Conservation (phyloP, 768 basidiomycete species). For the Boletus eberwhitei region DNA sequence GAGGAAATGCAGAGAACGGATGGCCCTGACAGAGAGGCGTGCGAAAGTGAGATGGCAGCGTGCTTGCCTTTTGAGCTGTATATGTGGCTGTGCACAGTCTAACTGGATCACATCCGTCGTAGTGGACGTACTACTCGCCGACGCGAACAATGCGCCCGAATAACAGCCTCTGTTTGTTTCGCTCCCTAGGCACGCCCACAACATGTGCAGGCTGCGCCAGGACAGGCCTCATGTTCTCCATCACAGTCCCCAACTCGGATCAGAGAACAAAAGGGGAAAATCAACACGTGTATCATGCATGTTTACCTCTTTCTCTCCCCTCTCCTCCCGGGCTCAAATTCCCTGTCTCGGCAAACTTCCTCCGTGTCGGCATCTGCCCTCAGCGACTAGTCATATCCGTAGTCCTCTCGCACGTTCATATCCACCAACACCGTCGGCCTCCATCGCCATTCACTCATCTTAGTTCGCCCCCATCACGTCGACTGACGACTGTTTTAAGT, state of each 20-base stretch:
- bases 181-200: constrained; percentile 18
- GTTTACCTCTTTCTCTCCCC: constrained; percentile 18
- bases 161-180: neutral
- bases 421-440: constrained; percentile 8
- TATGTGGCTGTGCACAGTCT: constrained; percentile 26
- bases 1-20: constrained; percentile 23
- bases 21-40: constrained; percentile 27
- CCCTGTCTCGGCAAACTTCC: constrained; percentile 3
- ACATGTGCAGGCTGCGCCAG: constrained; percentile 10
- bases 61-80: constrained; percentile 31
- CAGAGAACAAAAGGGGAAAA: constrained; percentile 17
- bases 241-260: constrained; percentile 15
- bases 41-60: constrained; percentile 25
- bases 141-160: constrained; percentile 7
- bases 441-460: neutral
- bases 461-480: neutral
- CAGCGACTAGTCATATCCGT: constrained; percentile 11
- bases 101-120: neutral
- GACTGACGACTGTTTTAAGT: too few species aligned
- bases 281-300: constrained; percentile 24
- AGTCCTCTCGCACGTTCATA: constrained; percentile 4
- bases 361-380: constrained; percentile 6
- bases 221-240: constrained; percentile 19
- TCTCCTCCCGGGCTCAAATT: constrained; percentile 6
- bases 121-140: neutral